These are phyloP conservation scores for Saccharomyces uvarum DNA, from an alignment of 1,139 yeast genomes.

Conservation along the genomic window DNA sequence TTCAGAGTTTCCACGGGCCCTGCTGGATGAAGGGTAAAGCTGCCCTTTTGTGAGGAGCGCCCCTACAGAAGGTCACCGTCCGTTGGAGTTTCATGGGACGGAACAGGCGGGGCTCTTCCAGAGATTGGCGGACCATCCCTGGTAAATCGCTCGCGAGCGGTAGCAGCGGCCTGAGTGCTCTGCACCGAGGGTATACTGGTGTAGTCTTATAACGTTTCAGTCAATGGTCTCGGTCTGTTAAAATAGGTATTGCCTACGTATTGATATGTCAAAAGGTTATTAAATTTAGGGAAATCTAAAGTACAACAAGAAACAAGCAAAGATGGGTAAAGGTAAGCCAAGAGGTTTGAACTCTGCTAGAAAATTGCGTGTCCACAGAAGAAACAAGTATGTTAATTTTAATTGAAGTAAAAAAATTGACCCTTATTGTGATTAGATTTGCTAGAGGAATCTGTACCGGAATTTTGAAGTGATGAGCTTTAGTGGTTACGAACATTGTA, in stretches of 20 bases:
- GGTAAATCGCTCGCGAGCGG: background rate
- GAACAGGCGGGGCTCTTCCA: background rate
- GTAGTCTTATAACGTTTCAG: background rate
- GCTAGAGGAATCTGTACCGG: background rate
- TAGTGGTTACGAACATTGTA: too few species aligned
- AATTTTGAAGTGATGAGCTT: background rate
- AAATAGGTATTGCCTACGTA: background rate
- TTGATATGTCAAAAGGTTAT: background rate
- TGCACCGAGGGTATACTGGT: background rate
- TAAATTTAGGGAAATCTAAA: background rate
- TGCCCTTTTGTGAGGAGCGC: background rate
- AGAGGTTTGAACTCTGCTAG: slow-evolving; percentile 96
- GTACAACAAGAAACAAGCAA: slow-evolving; percentile 22
- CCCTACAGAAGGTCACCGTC: background rate
- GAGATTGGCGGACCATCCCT: background rate
- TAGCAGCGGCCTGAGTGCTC: background rate
- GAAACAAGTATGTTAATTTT: slow-evolving; percentile 62
- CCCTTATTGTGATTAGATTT: background rate
- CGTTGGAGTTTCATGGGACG: background rate
- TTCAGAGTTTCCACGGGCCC: background rate
- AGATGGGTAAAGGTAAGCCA: slow-evolving; percentile 40
- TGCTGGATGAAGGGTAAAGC: background rate
- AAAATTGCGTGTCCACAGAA: slow-evolving; percentile 99
- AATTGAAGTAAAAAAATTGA: background rate
- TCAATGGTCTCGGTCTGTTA: background rate